Base-by-base conservation (phyloP, 805 yeast species). In the Barnettozyma salicaria region DNA sequence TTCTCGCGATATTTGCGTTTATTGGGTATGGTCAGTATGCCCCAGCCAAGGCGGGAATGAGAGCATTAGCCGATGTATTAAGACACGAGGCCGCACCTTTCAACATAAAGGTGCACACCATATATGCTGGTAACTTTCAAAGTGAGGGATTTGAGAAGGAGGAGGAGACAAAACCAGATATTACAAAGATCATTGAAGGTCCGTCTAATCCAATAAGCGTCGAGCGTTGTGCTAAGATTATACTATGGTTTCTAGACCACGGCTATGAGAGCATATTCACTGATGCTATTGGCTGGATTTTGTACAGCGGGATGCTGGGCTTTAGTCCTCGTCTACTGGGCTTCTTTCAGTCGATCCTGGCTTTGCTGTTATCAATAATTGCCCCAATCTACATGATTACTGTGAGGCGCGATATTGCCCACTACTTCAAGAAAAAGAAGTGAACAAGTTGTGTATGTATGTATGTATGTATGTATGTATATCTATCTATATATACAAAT, bases 1-100 rank as follows among this genome's bases (percentile, higher is more conserved):
- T 78, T 4, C 76, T 81, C 8, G 88, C 94, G 3, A 76, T 81
- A 47, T 90, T 76, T 64, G 87, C 96, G 5, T 81, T 90, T 53
- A 83, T 87, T 30, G 99, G 99, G 0, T 92, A 92, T 56, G 72
- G 78, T 1, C 90, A 86, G 50, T 92, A 92, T 55, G 89, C 92
- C 0, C 98, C 99, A 1, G 59, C 78, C 47, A 92, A 92, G 56
- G 80, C 86, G 0, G 95, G 96, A 0, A 57, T 90, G 12, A 71
- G 84, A 50, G 65, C 95, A 0, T 63, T 92, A 11, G 79, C 88
- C 0, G 83, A 82, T 33, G 66, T 82, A 6, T 60, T 92, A 37
- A 76, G 96, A 44, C 96, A 89, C 48, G 99, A 92, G 56, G 67
- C 82, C 29, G 52, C 68, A 1, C 80, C 82, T 6, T 79, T 76